Conservation (phyloP, 1,284 basidiomycete genomes). For the Xerocomus amazonicus region DNA sequence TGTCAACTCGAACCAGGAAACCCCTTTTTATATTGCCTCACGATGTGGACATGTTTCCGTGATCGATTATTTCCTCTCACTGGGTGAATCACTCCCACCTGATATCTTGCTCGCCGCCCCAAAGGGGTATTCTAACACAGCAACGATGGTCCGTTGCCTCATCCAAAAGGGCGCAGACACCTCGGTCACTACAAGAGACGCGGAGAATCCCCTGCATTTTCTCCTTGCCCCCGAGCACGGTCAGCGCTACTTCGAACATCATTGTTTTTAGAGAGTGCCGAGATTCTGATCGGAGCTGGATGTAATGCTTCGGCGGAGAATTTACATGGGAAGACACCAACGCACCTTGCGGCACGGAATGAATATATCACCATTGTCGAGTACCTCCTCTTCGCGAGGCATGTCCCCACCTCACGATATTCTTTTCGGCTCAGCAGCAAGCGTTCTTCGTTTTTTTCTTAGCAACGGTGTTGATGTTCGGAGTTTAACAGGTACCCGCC, state of each 20-base stretch:
- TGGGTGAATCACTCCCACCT: not conserved
- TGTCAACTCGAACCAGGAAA: not conserved
- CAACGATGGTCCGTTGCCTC: not conserved
- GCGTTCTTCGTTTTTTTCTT: not conserved
- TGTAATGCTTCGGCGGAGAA: not conserved
- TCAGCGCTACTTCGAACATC: not conserved
- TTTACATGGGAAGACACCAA: not conserved
- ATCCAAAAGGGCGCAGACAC: not conserved
- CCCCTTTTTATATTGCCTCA: slow-evolving; percentile 7
- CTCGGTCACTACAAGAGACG: not conserved
- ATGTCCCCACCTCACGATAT: not conserved
- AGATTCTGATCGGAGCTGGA: not conserved
- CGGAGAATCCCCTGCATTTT: not conserved
- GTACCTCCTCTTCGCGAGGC: not conserved
- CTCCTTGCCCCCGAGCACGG: not conserved
- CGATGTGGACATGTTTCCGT: not conserved
- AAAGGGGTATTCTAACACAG: not conserved
- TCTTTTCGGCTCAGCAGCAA: not conserved
- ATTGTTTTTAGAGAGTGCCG: not conserved
- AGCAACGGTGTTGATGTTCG: not conserved
- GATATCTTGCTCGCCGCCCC: slow-evolving; percentile 2
- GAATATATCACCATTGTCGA: not conserved
- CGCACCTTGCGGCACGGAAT: not conserved
- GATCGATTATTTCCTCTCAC: slow-evolving; percentile 6
- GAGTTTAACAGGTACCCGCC: not conserved